These are phyloP conservation scores for Gastrodia elata DNA, from an alignment of 106 monocot species.

Conservation along the genomic window DNA sequence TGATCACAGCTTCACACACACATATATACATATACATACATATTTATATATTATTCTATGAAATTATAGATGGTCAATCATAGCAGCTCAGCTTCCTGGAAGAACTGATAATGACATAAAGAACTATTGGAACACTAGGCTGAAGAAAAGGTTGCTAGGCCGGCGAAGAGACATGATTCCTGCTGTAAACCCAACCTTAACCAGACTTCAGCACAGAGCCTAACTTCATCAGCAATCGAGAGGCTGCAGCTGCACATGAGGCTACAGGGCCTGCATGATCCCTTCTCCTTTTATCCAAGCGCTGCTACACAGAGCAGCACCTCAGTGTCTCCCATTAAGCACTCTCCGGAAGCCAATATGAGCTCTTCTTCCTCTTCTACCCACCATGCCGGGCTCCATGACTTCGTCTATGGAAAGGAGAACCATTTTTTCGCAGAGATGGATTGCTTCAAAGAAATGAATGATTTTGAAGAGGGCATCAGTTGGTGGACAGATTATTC, in stretches of 20 bases:
- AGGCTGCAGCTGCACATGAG: slow-evolving; percentile 58
- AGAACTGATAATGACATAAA: slow-evolving; percentile 10
- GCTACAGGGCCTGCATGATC: slow-evolving; percentile 20
- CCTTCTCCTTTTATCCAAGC: slow-evolving; percentile 42
- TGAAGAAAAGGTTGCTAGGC: slow-evolving; percentile 4
- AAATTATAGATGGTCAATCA: slow-evolving; percentile 36
- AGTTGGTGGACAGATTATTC: slow-evolving; percentile 3
- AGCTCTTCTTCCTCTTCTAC: slow-evolving; percentile 9
- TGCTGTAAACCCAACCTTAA: neutral
- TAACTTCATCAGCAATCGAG: slow-evolving; percentile 40
- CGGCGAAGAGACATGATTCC: neutral
- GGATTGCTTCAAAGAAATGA: slow-evolving; percentile 16
- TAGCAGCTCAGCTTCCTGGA: slow-evolving; percentile 10
- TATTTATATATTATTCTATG: neutral
- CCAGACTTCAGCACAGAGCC: neutral
- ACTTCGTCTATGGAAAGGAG: slow-evolving; percentile 10
- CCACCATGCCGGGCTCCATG: slow-evolving; percentile 1
- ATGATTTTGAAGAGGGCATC: neutral
- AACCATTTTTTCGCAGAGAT: neutral
- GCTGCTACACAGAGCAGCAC: slow-evolving; percentile 18
- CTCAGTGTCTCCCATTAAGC: neutral
- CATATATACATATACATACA: no score
- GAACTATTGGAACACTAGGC: slow-evolving; percentile 8
- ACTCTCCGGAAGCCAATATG: neutral
- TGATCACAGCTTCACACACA: no score